phyloP scores from a whole-genome alignment of 1,284 basidiomycete species.

The Limonomyces culmigenus region DNA sequence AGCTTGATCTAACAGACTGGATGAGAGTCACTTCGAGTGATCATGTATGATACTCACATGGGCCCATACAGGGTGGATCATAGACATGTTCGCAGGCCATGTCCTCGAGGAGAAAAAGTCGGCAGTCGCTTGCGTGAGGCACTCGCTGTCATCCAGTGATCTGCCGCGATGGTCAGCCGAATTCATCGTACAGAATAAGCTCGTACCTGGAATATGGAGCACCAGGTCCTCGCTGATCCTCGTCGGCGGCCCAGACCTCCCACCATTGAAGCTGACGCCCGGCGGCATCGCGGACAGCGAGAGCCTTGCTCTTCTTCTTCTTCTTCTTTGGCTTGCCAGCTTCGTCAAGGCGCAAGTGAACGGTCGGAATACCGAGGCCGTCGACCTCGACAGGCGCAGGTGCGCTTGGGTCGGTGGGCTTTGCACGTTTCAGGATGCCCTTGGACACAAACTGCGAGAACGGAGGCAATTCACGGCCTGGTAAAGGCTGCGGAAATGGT shows the following conservation, averaged over 20 bases:
- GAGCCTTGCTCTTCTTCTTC: constrained; percentile 18
- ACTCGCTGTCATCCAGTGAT: neutral
- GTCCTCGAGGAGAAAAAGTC: neutral
- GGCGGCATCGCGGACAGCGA: constrained; percentile 8
- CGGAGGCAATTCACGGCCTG: constrained; percentile 33
- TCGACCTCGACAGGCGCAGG: constrained; percentile 31
- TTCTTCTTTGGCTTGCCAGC: constrained; percentile 22
- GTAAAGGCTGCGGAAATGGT: constrained; percentile 38
- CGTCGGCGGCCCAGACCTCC: constrained; percentile 45
- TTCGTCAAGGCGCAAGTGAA: constrained; percentile 35
- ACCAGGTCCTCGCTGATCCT: constrained; percentile 14
- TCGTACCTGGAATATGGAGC: neutral
- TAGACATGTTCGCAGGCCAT: too few relatives aligned
- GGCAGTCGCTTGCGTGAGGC: neutral
- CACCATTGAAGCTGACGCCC: constrained; percentile 30
- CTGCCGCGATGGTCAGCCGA: neutral
- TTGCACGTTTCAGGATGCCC: constrained; percentile 30
- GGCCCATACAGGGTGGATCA: neutral
- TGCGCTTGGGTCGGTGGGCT: constrained; percentile 17
- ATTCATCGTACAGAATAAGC: neutral
- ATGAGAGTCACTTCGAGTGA: neutral
- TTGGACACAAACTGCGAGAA: constrained; percentile 43
- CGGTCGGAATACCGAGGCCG: constrained; percentile 46
- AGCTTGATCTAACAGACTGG: neutral
- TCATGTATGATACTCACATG: neutral